Conservation (phyloP, 768 basidiomycete genomes). For the Lentinula edodes region DNA sequence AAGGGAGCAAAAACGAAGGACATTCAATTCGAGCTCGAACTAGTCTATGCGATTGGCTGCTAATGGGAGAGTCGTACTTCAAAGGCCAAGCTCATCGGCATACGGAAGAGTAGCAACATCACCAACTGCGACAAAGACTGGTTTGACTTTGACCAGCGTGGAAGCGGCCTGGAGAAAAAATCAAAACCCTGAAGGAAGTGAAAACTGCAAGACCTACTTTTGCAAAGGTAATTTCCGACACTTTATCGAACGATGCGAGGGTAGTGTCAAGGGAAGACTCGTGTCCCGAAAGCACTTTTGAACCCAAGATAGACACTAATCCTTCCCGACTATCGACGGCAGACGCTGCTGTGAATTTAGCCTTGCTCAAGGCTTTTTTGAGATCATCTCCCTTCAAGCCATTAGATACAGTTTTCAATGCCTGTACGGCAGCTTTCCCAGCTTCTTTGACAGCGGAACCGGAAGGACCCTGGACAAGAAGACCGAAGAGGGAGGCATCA, state of each 20-base stretch:
- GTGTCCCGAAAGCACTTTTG: conserved; percentile 58
- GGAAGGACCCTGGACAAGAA: conserved; percentile 70
- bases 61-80: conserved; percentile 14
- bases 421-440: conserved; percentile 61
- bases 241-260: conserved; percentile 65
- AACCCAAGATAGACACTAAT: conserved; percentile 51
- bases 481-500: conserved; percentile 83
- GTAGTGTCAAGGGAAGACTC: conserved; percentile 53
- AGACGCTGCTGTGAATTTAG: conserved; percentile 78
- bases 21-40: not conserved
- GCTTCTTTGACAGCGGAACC: conserved; percentile 60
- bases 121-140: conserved; percentile 86
- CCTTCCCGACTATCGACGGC: conserved; percentile 68
- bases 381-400: conserved; percentile 64
- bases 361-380: conserved; percentile 79
- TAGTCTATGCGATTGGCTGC: not conserved
- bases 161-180: conserved; percentile 47
- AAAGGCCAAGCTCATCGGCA: conserved; percentile 80
- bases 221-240: conserved; percentile 59
- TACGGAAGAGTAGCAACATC: conserved; percentile 73
- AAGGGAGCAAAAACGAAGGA: no score
- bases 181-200: not conserved
- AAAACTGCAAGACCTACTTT: conserved; percentile 44
- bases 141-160: conserved; percentile 65
- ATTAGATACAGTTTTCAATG: conserved; percentile 57